Percentiles rank a stretch among this genome's conserved stretches.
phyloP scores from a whole-genome alignment of 306 rosid species.

The Abrus precatorius region DNA sequence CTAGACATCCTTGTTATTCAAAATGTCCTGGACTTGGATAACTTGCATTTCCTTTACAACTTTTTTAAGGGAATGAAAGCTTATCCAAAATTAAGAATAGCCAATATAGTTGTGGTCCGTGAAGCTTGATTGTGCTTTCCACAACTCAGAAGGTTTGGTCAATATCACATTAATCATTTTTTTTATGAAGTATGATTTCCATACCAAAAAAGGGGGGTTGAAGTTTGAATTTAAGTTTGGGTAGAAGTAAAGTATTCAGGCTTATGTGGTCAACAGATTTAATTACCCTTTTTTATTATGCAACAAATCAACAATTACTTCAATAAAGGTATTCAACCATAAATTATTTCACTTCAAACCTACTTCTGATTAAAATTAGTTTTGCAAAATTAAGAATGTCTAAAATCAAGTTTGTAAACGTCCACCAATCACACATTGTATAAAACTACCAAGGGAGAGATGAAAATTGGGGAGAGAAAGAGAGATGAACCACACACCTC shows the following conservation, averaged over 20 bases:
- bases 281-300: not conserved
- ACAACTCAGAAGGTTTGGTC: too few species aligned
- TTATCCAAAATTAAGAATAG: not conserved
- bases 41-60: too few species aligned
- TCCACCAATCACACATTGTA: not conserved
- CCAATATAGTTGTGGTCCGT: not conserved
- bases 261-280: not conserved
- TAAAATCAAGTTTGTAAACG: not conserved
- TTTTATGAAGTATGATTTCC: not conserved
- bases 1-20: too few species aligned
- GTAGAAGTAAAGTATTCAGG: not conserved
- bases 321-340: not conserved
- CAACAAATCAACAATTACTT: not conserved
- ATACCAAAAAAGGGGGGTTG: not conserved
- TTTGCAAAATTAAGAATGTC: not conserved
- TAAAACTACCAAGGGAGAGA: slow-evolving; percentile 22
- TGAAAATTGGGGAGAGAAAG: not conserved
- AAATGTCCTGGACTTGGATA: too few species aligned
- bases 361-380: not conserved
- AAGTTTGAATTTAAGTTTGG: not conserved
- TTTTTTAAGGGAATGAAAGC: too few species aligned
- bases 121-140: not conserved
- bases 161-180: not conserved
- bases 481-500: slow-evolving; percentile 67
- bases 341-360: slow-evolving; percentile 1